phyloP scores from a whole-genome alignment of 768 basidiomycete species.

The Trichaptum fuscoviolaceum region DNA sequence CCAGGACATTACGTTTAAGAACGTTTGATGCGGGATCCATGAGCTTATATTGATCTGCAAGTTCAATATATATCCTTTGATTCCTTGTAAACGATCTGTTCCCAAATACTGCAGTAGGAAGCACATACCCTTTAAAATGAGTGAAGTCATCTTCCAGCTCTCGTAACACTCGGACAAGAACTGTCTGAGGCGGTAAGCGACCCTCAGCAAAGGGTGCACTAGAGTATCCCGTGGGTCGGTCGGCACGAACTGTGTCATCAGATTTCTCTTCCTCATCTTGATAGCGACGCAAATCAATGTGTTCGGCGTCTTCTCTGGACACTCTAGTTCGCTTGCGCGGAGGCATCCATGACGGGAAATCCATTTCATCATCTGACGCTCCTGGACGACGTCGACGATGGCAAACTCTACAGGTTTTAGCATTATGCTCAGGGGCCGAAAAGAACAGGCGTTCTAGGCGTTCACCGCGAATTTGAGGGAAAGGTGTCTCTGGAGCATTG shows the following conservation, averaged over 20 bases:
- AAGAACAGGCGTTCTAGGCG: conserved; percentile 79
- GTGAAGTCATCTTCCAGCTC: conserved; percentile 95
- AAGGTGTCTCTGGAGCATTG: conserved; percentile 43
- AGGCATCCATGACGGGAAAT: conserved; percentile 1
- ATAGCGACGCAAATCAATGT: neutral
- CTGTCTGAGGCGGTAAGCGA: conserved; percentile 78
- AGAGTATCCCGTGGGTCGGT: conserved; percentile 16
- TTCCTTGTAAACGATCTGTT: neutral
- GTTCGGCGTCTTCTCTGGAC: neutral
- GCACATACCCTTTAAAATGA: conserved; percentile 84
- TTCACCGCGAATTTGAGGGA: conserved; percentile 79
- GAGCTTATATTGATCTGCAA: conserved; percentile 88
- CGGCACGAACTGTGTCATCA: conserved; percentile 17
- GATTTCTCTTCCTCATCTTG: conserved; percentile 2
- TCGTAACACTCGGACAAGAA: conserved; percentile 73
- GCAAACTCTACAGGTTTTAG: conserved; percentile 64
- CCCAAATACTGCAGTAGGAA: conserved; percentile 8
- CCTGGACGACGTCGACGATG: conserved; percentile 37
- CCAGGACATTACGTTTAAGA: conserved; percentile 77
- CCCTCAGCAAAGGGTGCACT: conserved; percentile 8
- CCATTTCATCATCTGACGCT: neutral
- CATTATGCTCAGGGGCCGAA: conserved; percentile 70
- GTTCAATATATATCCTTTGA: conserved; percentile 77
- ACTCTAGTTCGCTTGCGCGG: neutral
- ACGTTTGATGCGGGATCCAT: conserved; percentile 84